phyloP scores from a whole-genome alignment of 495 filamentous ascomycete genomes.

The Aspergillus cristatus region DNA sequence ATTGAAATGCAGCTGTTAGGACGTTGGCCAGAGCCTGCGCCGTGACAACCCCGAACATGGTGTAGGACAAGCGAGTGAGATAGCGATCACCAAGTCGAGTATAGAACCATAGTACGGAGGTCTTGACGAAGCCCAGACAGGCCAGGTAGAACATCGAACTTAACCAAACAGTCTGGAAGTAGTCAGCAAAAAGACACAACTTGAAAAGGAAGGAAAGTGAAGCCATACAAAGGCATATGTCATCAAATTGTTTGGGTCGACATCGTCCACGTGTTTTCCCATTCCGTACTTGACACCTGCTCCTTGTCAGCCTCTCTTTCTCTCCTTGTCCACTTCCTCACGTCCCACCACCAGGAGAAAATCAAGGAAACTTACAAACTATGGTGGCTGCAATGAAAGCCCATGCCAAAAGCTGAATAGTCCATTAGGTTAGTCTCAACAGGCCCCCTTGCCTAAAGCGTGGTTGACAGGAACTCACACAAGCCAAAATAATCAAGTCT shows the following conservation, averaged over 20 bases:
- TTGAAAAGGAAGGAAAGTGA: too few relatives aligned
- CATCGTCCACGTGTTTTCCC: constrained; percentile 19
- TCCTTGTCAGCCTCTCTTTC: constrained; percentile 7
- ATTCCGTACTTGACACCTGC: constrained; percentile 27
- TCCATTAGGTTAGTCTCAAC: constrained; percentile 1
- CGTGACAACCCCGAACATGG: constrained; percentile 23
- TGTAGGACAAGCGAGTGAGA: constrained; percentile 21
- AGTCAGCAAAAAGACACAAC: too few relatives aligned
- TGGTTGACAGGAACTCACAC: constrained; percentile 18
- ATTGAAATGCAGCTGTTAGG: constrained; percentile 30
- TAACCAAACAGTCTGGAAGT: constrained; percentile 25
- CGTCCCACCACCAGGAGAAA: neutral
- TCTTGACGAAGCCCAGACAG: constrained; percentile 31
- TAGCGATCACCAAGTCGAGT: constrained; percentile 26
- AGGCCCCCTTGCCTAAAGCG: too few relatives aligned
- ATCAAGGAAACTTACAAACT: constrained; percentile 16
- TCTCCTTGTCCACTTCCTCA: neutral
- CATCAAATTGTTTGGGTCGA: constrained; percentile 11
- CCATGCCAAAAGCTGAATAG: constrained; percentile 29
- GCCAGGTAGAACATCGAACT: constrained; percentile 36
- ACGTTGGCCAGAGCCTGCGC: constrained; percentile 27
- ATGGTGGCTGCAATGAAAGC: constrained; percentile 27
- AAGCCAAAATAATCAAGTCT: constrained; percentile 29
- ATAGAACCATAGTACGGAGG: constrained; percentile 32
- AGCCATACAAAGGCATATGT: constrained; percentile 24